Conservation (phyloP, 352 stramenopile genomes). For the Phytophthora pisi region DNA sequence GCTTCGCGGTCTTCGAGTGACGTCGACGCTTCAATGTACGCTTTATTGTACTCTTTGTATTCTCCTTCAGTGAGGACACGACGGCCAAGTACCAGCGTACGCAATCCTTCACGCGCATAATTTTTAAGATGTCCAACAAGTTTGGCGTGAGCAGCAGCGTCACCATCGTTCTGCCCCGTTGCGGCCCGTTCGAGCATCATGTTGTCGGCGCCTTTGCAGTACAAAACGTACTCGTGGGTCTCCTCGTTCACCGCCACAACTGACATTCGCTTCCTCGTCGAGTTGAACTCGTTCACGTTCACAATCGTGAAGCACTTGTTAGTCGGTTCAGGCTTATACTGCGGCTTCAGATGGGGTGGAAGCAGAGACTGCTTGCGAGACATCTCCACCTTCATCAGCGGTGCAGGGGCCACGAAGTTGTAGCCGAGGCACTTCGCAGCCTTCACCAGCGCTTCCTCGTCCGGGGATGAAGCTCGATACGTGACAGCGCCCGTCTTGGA, state of each 20-base stretch:
- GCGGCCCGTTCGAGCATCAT: constrained; percentile 76
- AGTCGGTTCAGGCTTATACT: constrained; percentile 13
- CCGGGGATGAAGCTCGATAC: constrained; percentile 63
- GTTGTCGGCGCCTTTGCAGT: constrained; percentile 87
- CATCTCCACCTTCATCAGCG: constrained; percentile 57
- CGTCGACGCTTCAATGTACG: constrained; percentile 59
- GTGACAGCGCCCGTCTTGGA: constrained; percentile 49
- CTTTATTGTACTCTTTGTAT: constrained; percentile 61
- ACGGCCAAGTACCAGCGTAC: constrained; percentile 75
- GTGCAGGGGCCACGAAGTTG: constrained; percentile 57
- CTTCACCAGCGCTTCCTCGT: constrained; percentile 73
- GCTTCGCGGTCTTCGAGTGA: constrained; percentile 57
- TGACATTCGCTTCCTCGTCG: constrained; percentile 98
- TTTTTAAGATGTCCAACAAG: constrained; percentile 56
- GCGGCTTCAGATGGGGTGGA: constrained; percentile 17
- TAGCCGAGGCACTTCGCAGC: constrained; percentile 68
- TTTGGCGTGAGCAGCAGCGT: constrained; percentile 19
- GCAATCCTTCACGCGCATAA: constrained; percentile 80
- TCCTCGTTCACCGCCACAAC: constrained; percentile 86
- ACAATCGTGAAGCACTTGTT: constrained; percentile 59
- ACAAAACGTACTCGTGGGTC: constrained; percentile 54
- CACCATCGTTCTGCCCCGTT: constrained; percentile 10
- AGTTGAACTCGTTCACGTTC: constrained; percentile 89
- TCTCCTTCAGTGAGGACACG: constrained; percentile 54
- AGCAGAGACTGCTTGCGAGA: constrained; percentile 43